phyloP scores from a whole-genome alignment of 1,139 yeast genomes.

The Debaryomyces nepalensis region DNA sequence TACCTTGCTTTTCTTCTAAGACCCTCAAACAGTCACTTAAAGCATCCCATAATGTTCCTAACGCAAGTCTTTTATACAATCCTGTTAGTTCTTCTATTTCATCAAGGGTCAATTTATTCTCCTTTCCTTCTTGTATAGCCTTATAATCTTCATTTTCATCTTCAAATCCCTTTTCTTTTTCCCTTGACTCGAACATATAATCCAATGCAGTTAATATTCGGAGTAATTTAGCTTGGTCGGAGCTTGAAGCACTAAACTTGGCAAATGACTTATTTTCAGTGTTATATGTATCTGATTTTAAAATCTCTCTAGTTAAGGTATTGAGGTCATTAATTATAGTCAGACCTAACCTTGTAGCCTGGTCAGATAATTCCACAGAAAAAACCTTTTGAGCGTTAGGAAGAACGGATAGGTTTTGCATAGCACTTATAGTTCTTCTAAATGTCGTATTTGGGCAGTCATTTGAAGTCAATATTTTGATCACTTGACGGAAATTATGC shows the following conservation, averaged over 20 bases:
- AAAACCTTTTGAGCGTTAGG: slow-evolving; percentile 68
- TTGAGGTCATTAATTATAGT: slow-evolving; percentile 61
- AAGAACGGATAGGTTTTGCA: slow-evolving; percentile 74
- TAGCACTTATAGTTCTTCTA: slow-evolving; percentile 80
- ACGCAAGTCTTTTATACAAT: slow-evolving; percentile 67
- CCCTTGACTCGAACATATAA: slow-evolving; percentile 64
- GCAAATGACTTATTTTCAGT: slow-evolving; percentile 59
- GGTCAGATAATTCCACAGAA: slow-evolving; percentile 67
- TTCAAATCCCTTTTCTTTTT: slow-evolving; percentile 22
- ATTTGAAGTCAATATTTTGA: slow-evolving; percentile 75
- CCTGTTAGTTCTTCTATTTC: slow-evolving; percentile 57
- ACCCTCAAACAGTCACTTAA: slow-evolving; percentile 74
- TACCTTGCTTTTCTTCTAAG: slow-evolving; percentile 53
- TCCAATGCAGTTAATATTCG: slow-evolving; percentile 89
- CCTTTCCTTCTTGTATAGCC: neutral
- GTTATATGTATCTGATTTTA: slow-evolving; percentile 44
- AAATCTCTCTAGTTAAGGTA: slow-evolving; percentile 52
- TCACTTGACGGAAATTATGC: slow-evolving; percentile 62
- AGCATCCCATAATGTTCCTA: slow-evolving; percentile 87
- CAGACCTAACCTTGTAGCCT: slow-evolving; percentile 67
- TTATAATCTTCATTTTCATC: slow-evolving; percentile 18
- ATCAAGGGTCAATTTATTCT: slow-evolving; percentile 20
- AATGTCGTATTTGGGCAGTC: slow-evolving; percentile 88
- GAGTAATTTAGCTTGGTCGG: slow-evolving; percentile 85
- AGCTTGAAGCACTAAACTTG: slow-evolving; percentile 77